Evolutionary conservation across 345 rosid genomes (phyloP), one percentile per base, ranked within the genome.

Genomic region (Camelina hispida): DNA sequence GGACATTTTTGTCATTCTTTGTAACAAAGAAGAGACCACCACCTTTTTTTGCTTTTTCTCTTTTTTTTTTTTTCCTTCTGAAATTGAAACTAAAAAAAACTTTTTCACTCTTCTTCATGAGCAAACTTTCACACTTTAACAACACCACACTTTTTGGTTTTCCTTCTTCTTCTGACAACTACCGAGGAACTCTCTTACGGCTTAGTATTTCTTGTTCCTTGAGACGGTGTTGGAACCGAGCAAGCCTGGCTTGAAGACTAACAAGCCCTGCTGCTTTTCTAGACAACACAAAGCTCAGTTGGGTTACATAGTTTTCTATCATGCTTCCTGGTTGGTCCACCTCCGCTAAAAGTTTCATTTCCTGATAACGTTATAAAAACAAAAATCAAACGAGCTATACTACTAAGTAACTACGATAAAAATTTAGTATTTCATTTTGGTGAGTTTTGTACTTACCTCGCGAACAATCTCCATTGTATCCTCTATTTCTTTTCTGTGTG

Each of bases 281-380:
- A 0, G 99, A 95, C 53, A 95, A 93, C 73, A 95, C 93, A 81
- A 89, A 89, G 82, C 87, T 91, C 85, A 96, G 72, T 70, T 91
- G 97, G 54, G 94, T 86, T 73, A 96, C 96, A 53, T 96, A 91
- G 81, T 82, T 91, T 81, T 96, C 99, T 40, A 96, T 92, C 43
- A 81, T 91, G 85, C 98, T 96, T 78, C 98, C 99, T 9, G 99
- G 99, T 72, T 92, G 98, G 74, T 96, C 99, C 42, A 91, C 99
- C 77, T 90, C 98, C 16, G 94, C 90, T 86, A 96, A 64, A 62
- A 96, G 83, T 80, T 93, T 96, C 99, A 96, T 96, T 88, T 96
- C 99, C 99, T 95, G 86, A 67, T 54, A 12, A 38, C n/a, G 48
- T 68, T 30, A 15, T 3, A 5, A 37, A 16, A 55, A 17, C 35